Evolutionary conservation across 2,329 filamentous ascomycete genomes (phyloP), one percentile per base, ranked within the genome.

Genomic region (Verticillium nonalfalfae): DNA sequence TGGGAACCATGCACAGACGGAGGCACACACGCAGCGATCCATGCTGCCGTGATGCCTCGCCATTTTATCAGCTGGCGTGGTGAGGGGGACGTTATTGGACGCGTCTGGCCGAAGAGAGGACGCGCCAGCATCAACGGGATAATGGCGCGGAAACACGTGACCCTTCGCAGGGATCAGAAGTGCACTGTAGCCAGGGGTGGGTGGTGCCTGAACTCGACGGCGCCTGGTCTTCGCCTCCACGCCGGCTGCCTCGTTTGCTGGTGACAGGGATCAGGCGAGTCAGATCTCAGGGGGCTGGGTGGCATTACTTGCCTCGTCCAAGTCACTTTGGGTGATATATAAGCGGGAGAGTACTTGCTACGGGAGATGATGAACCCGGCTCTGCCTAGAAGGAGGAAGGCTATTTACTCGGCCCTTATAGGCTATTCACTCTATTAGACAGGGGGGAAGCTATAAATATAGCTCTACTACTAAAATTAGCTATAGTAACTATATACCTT

Each of bases 1-100:
- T 58, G 50, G 50, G 50, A 59, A 60, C 26, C 61, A 59, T 60
- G 63, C 63, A 64, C 62, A 59, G 58, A 18, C 59, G 61, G n/a
- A 52, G 45, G 45, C 59, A 18, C n/a, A 50, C n/a, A 50, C 57
- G 34, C 56, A 39, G 39, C 35, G 18, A 45, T 60, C 50, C 45
- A 45, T 57, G 54, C 59, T 56, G 54, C 21, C 50, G 59, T 63
- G 59, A 60, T 61, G 60, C 62, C 62, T 62, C 52, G 50, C 62
- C 61, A 54, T 56, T 59, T 60, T 60, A 58, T 33, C 54, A 56
- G 35, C 35, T 26, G 56, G 33, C 38, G 39, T 65, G 63, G 62
- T 64, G 63, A 65, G 57, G 56, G 38, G 56, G 33, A 34, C 50
- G 62, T 45, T 64, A 57, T 65, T 60, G 63, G 18, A 60, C 63